phyloP scores from a whole-genome alignment of 305 asterid species.

The Ajuga reptans region DNA sequence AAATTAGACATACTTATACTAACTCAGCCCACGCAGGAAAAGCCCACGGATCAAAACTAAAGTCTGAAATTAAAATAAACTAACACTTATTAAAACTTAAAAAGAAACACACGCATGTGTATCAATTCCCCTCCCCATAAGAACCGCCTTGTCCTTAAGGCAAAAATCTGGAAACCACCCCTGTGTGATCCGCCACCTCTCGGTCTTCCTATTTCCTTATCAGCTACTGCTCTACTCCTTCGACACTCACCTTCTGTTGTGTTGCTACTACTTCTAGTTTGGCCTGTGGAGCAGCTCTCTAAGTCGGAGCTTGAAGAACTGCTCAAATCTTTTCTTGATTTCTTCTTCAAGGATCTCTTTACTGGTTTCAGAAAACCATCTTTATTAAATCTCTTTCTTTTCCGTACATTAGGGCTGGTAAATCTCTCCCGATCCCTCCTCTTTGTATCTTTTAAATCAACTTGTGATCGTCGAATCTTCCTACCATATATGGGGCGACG shows the following conservation, averaged over 20 bases:
- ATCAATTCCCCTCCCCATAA: too few species aligned
- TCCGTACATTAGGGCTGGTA: slow-evolving; percentile 30
- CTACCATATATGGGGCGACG: slow-evolving; percentile 32
- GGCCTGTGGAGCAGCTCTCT: slow-evolving; percentile 46
- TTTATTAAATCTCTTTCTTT: slow-evolving; percentile 50
- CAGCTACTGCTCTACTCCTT: slow-evolving; percentile 18
- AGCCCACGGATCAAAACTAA: too few species aligned
- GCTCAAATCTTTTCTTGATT: slow-evolving; percentile 36
- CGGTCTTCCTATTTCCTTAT: slow-evolving; percentile 14
- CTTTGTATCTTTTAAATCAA: slow-evolving; percentile 27
- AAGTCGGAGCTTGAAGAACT: slow-evolving; percentile 53
- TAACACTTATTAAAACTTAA: too few species aligned
- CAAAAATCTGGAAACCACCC: too few species aligned
- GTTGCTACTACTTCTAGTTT: slow-evolving; percentile 30
- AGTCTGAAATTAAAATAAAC: too few species aligned
- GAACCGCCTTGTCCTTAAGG: too few species aligned
- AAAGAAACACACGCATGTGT: too few species aligned
- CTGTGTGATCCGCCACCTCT: slow-evolving; percentile 17
- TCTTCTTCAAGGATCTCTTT: slow-evolving; percentile 48
- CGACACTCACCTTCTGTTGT: slow-evolving; percentile 27
- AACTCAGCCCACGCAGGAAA: too few species aligned
- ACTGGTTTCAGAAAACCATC: slow-evolving; percentile 30
- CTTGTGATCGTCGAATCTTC: slow-evolving; percentile 30
- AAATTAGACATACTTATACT: too few species aligned
- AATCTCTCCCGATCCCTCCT: slow-evolving; percentile 34